phyloP scores from a whole-genome alignment of 768 basidiomycete species.

The Agrocybe pediades region DNA sequence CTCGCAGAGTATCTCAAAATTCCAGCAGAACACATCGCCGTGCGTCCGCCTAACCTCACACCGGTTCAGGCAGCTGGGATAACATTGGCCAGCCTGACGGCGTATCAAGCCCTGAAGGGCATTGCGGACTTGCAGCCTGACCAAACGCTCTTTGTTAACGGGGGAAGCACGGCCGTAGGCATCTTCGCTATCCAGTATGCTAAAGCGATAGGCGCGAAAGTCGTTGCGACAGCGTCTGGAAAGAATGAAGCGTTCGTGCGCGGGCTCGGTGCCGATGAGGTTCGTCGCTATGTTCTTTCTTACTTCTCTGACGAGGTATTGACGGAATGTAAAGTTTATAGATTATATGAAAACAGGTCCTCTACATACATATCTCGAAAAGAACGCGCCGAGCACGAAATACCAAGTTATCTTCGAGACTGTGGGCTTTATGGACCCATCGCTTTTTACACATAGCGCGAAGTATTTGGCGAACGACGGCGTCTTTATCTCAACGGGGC shows the following conservation, averaged over 20 bases:
- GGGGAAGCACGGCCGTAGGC: constrained; percentile 71
- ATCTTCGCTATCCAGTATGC: constrained; percentile 74
- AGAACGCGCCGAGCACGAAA: constrained; percentile 47
- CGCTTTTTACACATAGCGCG: constrained; percentile 49
- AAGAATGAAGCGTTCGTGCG: constrained; percentile 63
- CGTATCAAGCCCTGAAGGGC: constrained; percentile 54
- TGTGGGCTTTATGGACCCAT: constrained; percentile 47
- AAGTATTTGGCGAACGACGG: constrained; percentile 58
- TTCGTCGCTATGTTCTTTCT: constrained; percentile 23
- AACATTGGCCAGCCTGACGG: constrained; percentile 58
- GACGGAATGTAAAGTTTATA: constrained; percentile 40
- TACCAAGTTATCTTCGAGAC: constrained; percentile 66
- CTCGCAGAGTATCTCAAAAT: constrained; percentile 59
- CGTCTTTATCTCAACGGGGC: constrained; percentile 54
- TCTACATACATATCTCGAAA: constrained; percentile 44
- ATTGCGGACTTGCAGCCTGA: constrained; percentile 53
- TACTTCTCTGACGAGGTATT: neutral
- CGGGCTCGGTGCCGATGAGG: constrained; percentile 66
- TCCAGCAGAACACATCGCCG: constrained; percentile 39
- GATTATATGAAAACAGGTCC: constrained; percentile 57
- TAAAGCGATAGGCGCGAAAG: constrained; percentile 60
- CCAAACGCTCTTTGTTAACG: constrained; percentile 68
- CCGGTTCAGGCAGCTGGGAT: constrained; percentile 64
- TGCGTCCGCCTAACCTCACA: constrained; percentile 50
- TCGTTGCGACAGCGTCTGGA: constrained; percentile 59